Base-by-base conservation (phyloP, 1,284 basidiomycete species). In the Singerocomus inundabilis region DNA sequence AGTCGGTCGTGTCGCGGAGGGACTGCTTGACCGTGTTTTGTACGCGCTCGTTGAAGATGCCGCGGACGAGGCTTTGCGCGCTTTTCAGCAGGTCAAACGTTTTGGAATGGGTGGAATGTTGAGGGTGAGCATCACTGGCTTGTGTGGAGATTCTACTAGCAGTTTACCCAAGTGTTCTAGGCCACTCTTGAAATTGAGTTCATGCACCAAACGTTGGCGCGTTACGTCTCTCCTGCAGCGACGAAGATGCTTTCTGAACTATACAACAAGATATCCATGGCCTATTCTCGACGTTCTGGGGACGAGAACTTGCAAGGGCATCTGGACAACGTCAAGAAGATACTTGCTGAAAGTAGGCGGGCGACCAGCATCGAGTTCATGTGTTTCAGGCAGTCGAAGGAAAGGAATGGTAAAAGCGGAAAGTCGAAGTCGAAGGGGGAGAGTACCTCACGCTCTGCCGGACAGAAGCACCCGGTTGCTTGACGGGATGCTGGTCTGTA, bases 81-180 rank as follows among this genome's bases (percentile, higher is more conserved):
- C 85, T 63, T 97, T 99, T 80, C 80, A 80, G 54, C 84, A 91
- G 66, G 85, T 99, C 29, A 84, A 84, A 57, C 79, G 85, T 34
- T 98, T 98, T 63, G 94, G 96, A 15, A 97, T 97, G 84, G 97
- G 97, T 39, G 97, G 97, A 11, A 99, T 99, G 97, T 78, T 99
- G 30, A 84, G 91, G 53, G 93, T 94, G 67, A 56, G 86, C 78
- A 33, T 33, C 28, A 10, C 44, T 24, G 26, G 25, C 42, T 52
- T 31, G 21, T 46, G 32, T 39, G 4, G 26, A 25, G 16, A 16
- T 28, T 30, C n/a, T 34, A 7, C 24, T 10, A 13, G 12, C 34
- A 3, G 25, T 30, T 53, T 9, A 50, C 34, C 21, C 4, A 26
- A 32, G 43, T 13, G n/a, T 15, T 0, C 24, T 61, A 97, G 88